Conservation (phyloP, 2,329 filamentous ascomycete genomes). For the Torrubiella hemipterigena region DNA sequence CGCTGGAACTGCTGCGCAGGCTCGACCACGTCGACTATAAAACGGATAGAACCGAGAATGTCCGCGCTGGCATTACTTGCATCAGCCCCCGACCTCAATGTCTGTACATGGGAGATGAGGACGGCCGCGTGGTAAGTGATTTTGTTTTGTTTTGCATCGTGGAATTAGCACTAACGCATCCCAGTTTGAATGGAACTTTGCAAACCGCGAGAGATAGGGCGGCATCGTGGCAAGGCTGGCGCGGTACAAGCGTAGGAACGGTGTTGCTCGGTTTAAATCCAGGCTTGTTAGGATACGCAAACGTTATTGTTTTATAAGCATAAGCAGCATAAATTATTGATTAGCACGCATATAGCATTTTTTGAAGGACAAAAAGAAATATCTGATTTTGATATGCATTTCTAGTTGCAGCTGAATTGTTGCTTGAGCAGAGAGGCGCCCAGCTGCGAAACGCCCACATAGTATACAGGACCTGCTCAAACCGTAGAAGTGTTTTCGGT, state of each 20-base stretch:
- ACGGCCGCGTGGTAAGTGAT: slow-evolving; percentile 66
- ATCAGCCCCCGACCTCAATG: slow-evolving; percentile 71
- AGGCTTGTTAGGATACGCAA: no score
- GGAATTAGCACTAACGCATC: slow-evolving; percentile 6
- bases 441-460: no score
- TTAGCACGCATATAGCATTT: no score
- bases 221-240: no score
- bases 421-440: no score
- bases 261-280: no score
- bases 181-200: slow-evolving; percentile 52
- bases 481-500: no score
- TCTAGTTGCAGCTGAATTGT: no score
- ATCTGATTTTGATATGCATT: no score
- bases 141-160: not conserved
- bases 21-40: slow-evolving; percentile 67
- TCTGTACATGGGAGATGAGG: slow-evolving; percentile 90
- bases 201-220: slow-evolving; percentile 44
- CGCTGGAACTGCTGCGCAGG: slow-evolving; percentile 64
- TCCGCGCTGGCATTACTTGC: slow-evolving; percentile 66
- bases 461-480: slow-evolving; percentile 1
- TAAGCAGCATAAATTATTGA: no score
- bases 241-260: slow-evolving; percentile 12
- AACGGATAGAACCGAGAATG: slow-evolving; percentile 45
- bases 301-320: slow-evolving; percentile 3
- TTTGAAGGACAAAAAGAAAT: no score